Evolutionary conservation across 352 stramenopile species (phyloP).

Genomic region (Globisporangium canariense): DNA sequence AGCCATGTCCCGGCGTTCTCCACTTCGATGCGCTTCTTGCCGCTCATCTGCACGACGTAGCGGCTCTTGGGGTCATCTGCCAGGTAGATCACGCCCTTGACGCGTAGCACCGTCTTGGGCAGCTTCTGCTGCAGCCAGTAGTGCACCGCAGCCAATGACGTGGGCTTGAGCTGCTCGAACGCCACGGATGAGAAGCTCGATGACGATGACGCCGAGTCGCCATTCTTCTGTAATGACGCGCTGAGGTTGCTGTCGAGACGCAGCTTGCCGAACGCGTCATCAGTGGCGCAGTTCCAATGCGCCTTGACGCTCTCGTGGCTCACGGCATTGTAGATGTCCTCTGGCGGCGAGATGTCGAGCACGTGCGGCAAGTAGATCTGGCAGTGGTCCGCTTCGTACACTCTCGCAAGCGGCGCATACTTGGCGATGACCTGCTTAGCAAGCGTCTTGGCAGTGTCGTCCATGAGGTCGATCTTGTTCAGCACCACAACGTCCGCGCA

Average conservation of each 20-base stretch:
- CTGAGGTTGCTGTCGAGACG: conserved; percentile 20
- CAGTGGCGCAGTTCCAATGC: conserved; percentile 54
- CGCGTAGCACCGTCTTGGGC: conserved; percentile 36
- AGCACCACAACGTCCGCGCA: conserved; percentile 77
- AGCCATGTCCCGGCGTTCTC: conserved; percentile 58
- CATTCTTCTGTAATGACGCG: background rate
- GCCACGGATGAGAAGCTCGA: conserved; percentile 40
- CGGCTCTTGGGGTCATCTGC: conserved; percentile 48
- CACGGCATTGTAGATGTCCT: conserved; percentile 47
- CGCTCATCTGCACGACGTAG: conserved; percentile 71
- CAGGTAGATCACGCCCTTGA: conserved; percentile 69
- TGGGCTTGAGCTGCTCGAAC: conserved; percentile 40
- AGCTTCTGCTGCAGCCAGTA: conserved; percentile 40
- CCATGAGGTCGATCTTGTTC: conserved; percentile 79
- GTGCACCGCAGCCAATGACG: conserved; percentile 44
- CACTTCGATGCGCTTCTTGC: conserved; percentile 63
- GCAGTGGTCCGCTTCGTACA: conserved; percentile 68
- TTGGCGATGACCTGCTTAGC: conserved; percentile 33
- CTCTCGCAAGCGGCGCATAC: conserved; percentile 46
- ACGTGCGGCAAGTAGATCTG: conserved; percentile 68
- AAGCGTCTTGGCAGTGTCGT: conserved; percentile 21
- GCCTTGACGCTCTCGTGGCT: conserved; percentile 62
- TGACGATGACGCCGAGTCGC: background rate
- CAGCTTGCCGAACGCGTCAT: conserved; percentile 33
- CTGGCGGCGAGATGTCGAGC: conserved; percentile 61